Conservation (phyloP, 139 green algal species). For the Chlorella sp. region DNA sequence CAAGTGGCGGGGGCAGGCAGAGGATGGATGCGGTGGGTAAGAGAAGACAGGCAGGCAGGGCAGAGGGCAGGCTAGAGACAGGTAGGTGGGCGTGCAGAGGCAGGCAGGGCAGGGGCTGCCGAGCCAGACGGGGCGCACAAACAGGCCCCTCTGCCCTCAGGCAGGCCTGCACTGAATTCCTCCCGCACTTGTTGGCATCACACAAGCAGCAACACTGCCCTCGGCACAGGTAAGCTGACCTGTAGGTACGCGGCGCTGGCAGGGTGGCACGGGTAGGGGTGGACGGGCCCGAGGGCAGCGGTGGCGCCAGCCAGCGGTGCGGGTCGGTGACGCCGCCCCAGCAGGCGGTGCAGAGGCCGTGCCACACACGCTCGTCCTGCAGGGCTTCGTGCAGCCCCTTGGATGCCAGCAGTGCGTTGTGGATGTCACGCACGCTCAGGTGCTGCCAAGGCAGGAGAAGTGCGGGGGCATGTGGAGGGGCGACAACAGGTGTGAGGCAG, state of each 20-base stretch:
- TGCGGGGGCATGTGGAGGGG: not conserved
- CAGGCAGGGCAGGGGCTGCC: no score
- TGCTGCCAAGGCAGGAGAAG: not conserved
- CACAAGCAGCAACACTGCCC: not conserved
- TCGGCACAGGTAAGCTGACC: not conserved
- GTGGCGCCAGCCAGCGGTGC: conserved; percentile 28
- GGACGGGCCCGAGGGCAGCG: no score
- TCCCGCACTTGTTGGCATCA: no score
- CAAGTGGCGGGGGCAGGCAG: not conserved
- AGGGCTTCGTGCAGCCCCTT: not conserved
- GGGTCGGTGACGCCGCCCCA: conserved; percentile 36
- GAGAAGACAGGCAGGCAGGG: not conserved
- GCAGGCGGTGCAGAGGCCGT: conserved; percentile 18
- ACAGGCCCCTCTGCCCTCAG: no score
- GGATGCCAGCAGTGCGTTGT: not conserved
- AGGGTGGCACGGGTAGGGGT: conserved; percentile 5
- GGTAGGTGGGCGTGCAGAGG: not conserved
- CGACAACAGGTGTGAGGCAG: no score
- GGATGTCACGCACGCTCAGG: conserved; percentile 28
- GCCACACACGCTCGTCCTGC: conserved; percentile 45
- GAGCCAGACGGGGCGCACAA: no score
- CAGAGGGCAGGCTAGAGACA: not conserved
- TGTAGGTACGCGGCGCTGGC: not conserved
- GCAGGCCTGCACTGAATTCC: no score
- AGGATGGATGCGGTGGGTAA: no score